Evolutionary conservation across 306 rosid species (phyloP), one percentile per base, ranked within the genome.

Genomic region (Phaseolus lunatus): DNA sequence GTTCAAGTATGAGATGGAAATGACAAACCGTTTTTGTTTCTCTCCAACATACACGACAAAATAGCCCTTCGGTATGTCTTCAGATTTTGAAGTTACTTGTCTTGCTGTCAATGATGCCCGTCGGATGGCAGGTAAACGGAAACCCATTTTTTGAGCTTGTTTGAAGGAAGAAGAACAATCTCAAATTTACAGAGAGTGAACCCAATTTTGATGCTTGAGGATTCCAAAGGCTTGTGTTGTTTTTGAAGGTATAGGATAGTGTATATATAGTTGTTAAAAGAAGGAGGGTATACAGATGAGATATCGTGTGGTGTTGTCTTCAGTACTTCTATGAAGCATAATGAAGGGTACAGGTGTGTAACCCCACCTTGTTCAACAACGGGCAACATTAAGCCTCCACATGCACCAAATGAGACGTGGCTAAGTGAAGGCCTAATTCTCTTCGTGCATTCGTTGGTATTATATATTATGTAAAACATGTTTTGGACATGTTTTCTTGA

Each of bases 31-130:
- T 70, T 72, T 85, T 54, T 14, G 69, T 48, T 84, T 47, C 49
- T 88, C 87, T 67, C 89, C 90, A 47, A 79, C 87, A 31, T 87
- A 89, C 0, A 85, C 86, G 6, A 79, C 82, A 27, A 85, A 49
- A 37, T 47, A 72, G 22, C 90, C 90, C 49, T 85, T 89, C 31
- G 82, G 85, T 2, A 89, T 37, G 13, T 45, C 48, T 5, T 5
- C 26, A 1, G 53, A 49, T 50, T 44, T 78, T 18, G 82, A 82
- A 9, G 52, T 13, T 65, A 74, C 43, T 43, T 85, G 29, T 68
- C 66, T 64, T 13, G 67, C 3, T 7, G 16, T 9, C 22, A 58
- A 18, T 78, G 77, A 78, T 24, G 73, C 26, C 41, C 70, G 24
- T 80, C 71, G 20, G 26, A 85, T 43, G 26, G 50, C 20, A 5